Base-by-base conservation (phyloP, 148 eudicot genomes). In the Agrostemma githago region DNA sequence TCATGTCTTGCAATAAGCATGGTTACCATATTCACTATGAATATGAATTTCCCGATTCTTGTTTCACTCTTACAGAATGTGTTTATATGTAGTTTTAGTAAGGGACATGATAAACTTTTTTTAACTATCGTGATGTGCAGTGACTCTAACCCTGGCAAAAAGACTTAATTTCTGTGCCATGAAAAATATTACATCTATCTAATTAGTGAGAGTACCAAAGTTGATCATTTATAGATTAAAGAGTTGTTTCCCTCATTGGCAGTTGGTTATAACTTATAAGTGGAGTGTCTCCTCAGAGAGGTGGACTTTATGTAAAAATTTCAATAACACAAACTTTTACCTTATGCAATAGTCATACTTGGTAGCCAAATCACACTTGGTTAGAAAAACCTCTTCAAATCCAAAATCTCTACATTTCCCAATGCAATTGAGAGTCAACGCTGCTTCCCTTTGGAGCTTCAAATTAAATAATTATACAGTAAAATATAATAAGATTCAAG, bases 331-430 rank as follows among this genome's bases (percentile, higher is more conserved):
- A 40, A 53, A 37, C 54, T 14, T 58, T 37, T 84, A 95, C 99
- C 97, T 90, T 51, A 88, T 78, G 81, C 93, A 92, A 75, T 85
- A 89, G 82, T 95, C 99, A 83, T 83, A 92, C 80, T 85, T 95
- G 54, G 86, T 91, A 82, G 97, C 86, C 73, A 86, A 87, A 74
- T 95, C 99, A 62, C 86, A 74, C 74, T 84, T 90, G 67, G 96
- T 88, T 82, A 95, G 86, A 79, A 95, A 92, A 39, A 89, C 77
- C 83, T 90, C 93, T 77, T 87, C 90, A 76, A 95, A 90, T 73
- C 96, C 96, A 71, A 86, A 85, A 81, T 86, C 93, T 76, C 79
- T 80, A 81, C 93, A 84, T 81, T 87, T 90, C 62, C 82, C 78
- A 72, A 89, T 75, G 75, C 87, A 88, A 53, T 66, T 74, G 66